Percentiles rank a stretch among this genome's conserved stretches.
Conservation (phyloP, 2,329 filamentous ascomycete species). For the Bimuria novae-zelandiae region DNA sequence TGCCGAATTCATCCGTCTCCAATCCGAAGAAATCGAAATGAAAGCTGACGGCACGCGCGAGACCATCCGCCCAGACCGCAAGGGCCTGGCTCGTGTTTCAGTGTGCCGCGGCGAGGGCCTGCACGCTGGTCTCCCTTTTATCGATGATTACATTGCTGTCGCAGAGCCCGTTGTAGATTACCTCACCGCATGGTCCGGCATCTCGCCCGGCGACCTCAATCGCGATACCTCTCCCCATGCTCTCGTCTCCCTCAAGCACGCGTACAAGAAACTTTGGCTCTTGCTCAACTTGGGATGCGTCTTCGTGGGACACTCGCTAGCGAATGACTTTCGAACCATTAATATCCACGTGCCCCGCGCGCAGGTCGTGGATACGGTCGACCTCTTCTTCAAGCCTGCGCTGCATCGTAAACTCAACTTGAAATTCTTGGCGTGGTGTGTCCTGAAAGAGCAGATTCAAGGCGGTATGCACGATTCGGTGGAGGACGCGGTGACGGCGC, state of each 20-base stretch:
- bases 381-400: conserved; percentile 82
- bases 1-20: conserved; percentile 92
- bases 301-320: conserved; percentile 91
- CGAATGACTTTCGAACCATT: conserved; percentile 95
- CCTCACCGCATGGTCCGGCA: conserved; percentile 90
- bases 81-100: conserved; percentile 90
- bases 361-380: conserved; percentile 93
- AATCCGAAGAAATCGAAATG: conserved; percentile 93
- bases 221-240: conserved; percentile 77
- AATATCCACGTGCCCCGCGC: conserved; percentile 92
- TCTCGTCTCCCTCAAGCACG: conserved; percentile 83
- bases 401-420: conserved; percentile 86
- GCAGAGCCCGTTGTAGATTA: conserved; percentile 93
- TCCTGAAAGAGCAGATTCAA: conserved; percentile 94
- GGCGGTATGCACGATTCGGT: conserved; percentile 91
- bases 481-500: conserved; percentile 88
- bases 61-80: conserved; percentile 87
- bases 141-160: conserved; percentile 95
- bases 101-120: conserved; percentile 81
- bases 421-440: conserved; percentile 83
- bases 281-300: conserved; percentile 91
- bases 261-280: conserved; percentile 98
- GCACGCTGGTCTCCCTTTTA: conserved; percentile 82
- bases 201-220: conserved; percentile 83
- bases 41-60: conserved; percentile 92